phyloP scores from a whole-genome alignment of 148 eudicot genomes.

The Chenopodium berlandieri region DNA sequence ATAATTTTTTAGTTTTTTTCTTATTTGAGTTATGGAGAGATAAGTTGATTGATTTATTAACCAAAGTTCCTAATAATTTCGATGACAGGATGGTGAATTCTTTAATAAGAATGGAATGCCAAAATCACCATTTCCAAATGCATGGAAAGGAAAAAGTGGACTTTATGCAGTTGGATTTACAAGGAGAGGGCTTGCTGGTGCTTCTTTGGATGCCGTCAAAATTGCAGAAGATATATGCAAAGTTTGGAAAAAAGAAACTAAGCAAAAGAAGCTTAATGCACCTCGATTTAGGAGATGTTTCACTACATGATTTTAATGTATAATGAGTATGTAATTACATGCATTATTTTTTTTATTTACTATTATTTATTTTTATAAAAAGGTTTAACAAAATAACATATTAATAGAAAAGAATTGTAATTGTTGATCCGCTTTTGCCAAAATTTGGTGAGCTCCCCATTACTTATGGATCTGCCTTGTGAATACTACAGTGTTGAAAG shows the following conservation, averaged over 20 bases:
- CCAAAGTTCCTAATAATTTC: not conserved
- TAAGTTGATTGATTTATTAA: slow-evolving; percentile 21
- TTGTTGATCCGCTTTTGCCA: no score
- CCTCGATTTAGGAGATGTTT: slow-evolving; percentile 68
- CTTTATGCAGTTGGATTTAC: slow-evolving; percentile 90
- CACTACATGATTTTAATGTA: slow-evolving; percentile 30
- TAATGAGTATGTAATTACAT: no score
- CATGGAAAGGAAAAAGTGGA: slow-evolving; percentile 89
- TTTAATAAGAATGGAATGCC: slow-evolving; percentile 76
- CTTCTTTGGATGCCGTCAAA: slow-evolving; percentile 60
- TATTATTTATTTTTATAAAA: no score
- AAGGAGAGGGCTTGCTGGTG: slow-evolving; percentile 84
- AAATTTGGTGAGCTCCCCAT: no score
- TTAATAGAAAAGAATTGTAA: no score
- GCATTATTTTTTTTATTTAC: no score
- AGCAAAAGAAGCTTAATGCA: slow-evolving; percentile 55
- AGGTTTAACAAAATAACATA: no score
- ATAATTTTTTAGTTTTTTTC: no score
- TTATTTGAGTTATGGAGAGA: no score
- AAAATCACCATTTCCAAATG: slow-evolving; percentile 56
- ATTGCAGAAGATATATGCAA: slow-evolving; percentile 66
- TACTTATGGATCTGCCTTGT: no score
- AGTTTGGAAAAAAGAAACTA: slow-evolving; percentile 60
- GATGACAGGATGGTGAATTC: slow-evolving; percentile 65
- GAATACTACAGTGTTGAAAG: no score